Base-by-base conservation (phyloP, 441 rosid species). In the Erysimum pusillum region DNA sequence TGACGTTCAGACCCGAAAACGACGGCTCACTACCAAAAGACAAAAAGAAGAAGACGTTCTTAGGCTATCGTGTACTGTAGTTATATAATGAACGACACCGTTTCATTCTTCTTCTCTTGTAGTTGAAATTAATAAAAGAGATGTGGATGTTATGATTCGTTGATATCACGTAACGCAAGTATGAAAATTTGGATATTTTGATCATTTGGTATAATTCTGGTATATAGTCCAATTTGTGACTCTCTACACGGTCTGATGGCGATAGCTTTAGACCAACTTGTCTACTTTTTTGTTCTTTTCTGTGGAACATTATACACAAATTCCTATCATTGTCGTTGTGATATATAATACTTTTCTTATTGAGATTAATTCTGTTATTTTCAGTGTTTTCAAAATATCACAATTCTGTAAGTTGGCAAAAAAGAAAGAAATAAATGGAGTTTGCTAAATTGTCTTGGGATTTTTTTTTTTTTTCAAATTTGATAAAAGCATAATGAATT, bases 21-120 rank as follows among this genome's bases (percentile, higher is more conserved):
- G 74, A 77, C 57, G 41, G 71, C 53, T 75, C 82, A 71, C 14
- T n/a, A 61, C 62, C 74, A 64, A 65, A 77, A 54, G 77, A 70
- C 69, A 60, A 63, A 54, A 71, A 28, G 14, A 53, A 78, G 46
- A 67, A 31, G 62, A 65, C 60, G 52, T 69, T 63, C 63, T 59
- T 67, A 52, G 61, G 74, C 69, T 67, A 57, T 69, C 62, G 75
- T 64, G 57, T 51, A 63, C 12, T 13, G 34, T 66, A 28, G 31
- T 25, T 63, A 25, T 71, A 81, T 74, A 45, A 28, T 5, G 75
- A 63, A 72, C 58, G 44, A 57, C 67, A 77, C 46, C 67, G 76
- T 64, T 48, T 60, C 13, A 17, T n/a, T 63, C 6, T 13, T 63
- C 42, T 70, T 63, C 6, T 63, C 36, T 70, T 36, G 5, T 45